Evolutionary conservation across 1,139 yeast genomes (phyloP), one percentile per base, ranked within the genome.

Genomic region (Candida tropicalis): DNA sequence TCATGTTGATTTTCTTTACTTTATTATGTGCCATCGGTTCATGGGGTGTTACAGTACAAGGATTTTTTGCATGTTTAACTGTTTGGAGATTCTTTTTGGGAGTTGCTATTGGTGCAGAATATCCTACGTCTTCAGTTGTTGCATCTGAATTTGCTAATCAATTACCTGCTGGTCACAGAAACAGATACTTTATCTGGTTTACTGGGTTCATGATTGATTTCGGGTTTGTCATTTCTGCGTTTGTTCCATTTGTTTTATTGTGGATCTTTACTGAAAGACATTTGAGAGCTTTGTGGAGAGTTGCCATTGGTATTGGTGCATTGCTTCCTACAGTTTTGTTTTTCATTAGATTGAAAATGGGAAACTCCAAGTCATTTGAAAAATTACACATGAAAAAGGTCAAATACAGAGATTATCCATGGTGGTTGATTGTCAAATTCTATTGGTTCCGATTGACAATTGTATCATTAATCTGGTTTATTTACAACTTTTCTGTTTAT

Each of bases 41-140:
- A 5, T 90, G 97, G 96, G 97, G 97, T 56, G 81, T 78, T 12
- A 70, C 82, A 13, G 62, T 70, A 2, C 71, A 77, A 42, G 96
- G 96, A 29, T 68, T 88, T 67, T 79, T 89, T 52, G 83, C 89
- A 4, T 93, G 96, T 13, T 68, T 90, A 40, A 88, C 96, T 11
- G 84, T 83, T 12, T 88, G 86, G 63, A 77, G 98, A 62, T 87
- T 87, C 66, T 85, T 90, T 63, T 71, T 91, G 43, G 97, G 97
- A 64, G 75, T 85, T 52, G 95, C 90, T 51, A 79, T 81, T 57
- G 93, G 93, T 53, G 91, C 95, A 40, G 98, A 90, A 67, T 90
- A 91, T 60, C 96, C 97, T 37, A 85, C 95, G 18, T 89, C 96
- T 32, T 87, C 96, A 3, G 95, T 90, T 24, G 95, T 96, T 39